Base-by-base conservation (phyloP, 768 basidiomycete genomes). In the Leccinum pellstonianum region DNA sequence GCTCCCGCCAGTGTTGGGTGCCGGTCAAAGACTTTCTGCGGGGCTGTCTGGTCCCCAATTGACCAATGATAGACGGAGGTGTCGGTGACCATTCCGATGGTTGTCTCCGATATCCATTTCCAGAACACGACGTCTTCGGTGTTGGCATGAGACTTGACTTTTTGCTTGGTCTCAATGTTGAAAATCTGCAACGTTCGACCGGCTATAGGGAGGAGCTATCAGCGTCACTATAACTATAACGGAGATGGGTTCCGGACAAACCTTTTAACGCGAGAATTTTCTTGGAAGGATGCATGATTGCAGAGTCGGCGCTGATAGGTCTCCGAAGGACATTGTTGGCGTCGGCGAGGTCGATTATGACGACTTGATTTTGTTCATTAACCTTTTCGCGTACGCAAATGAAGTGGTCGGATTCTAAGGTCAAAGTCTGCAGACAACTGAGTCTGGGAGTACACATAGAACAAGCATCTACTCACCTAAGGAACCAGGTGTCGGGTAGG, bases 361-460 rank as follows among this genome's bases (percentile, higher is more conserved):
- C 96, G 64, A 99, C 97, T 77, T 98, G 95, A 77, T 96, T 94
- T 71, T 93, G 88, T 64, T 95, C 95, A 69, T 90, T 88, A 70
- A 93, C 84, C 76, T 94, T 95, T 80, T 98, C 96, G 58, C 96
- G 91, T 62, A 98, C 87, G 75, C 97, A 98, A 68, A 99, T 97
- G 77, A 92, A 99, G 74, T 93, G 91, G 81, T 99, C 97, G 64
- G 93, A 96, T 78, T 98, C 95, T 65, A 99, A 82, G 5, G 97
- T 98, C 66, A 98, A 79, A 25, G 90, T 93, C 93, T 94, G 64
- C 25, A 58, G n/a, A 57, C 17, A 35, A 15, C 37, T 55, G 21
- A 31, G 59, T 64, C 57, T 17, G 47, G 3, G 15, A 25, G 15
- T 14, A 53, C 35, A 59, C 23, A 23, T 41, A 38, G 54, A 52